Base-by-base conservation (phyloP, 2,329 filamentous ascomycete species). In the Rutstroemia sp. region DNA sequence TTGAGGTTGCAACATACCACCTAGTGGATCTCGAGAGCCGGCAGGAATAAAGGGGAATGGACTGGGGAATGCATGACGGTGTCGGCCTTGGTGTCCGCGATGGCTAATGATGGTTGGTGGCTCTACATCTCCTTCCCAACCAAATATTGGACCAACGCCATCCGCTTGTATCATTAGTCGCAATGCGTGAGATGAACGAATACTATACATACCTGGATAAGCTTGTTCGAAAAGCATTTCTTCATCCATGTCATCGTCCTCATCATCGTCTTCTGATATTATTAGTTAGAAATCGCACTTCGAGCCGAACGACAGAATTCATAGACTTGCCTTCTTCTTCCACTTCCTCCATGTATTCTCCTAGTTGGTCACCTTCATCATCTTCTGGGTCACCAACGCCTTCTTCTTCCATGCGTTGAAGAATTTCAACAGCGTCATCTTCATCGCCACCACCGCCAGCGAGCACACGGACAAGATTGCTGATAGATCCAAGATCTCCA, bases 211-310 rank as follows among this genome's bases (percentile, higher is more conserved):
- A 82, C 79, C 74, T 57, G 78, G 75, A 69, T 79, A 82, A 23
- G 55, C 55, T 5, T 81, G 79, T 58, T 83, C 81, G 59, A 82
- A 84, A 57, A 80, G 74, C 64, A 83, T 83, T 54, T 84, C 80
- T 51, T 89, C 87, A 46, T 85, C 84, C 63, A 87, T 79, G 16
- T 83, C 82, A 30, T 83, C 82, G 21, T 86, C 82, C 45, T 86
- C 84, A 42, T 88, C 86, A 17, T 88, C 85, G 48, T 90, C 88
- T n/a, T 55, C 47, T 55, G 23, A n/a, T 2, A 46, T 25, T 78
- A 9, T 65, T 51, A 69, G 63, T 69, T 60, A 67, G 39, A 8
- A 19, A 17, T 14, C n/a, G 6, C 7, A 46, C 14, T 37, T 14
- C 7, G 23, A 25, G 30, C 17, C 16, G 1, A 44, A 30, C 14